Conservation (phyloP, 306 rosid species). For the Gynostemma pentaphyllum region DNA sequence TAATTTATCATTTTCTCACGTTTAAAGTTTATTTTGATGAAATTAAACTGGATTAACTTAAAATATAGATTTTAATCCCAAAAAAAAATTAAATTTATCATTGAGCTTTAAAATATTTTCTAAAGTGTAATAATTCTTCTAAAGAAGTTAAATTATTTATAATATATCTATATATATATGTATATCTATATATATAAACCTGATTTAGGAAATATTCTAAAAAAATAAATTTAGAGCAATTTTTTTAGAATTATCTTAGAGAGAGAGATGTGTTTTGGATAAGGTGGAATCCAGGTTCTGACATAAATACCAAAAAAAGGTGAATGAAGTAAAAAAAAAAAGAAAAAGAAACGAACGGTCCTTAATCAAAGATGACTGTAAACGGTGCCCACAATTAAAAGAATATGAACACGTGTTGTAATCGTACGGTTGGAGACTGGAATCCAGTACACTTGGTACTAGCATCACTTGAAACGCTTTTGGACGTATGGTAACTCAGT, state of each 20-base stretch:
- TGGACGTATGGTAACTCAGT: conserved; percentile 1
- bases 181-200: too few relatives aligned
- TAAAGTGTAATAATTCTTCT: too few relatives aligned
- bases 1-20: too few relatives aligned
- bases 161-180: too few relatives aligned
- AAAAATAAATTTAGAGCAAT: too few relatives aligned
- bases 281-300: conserved; percentile 6
- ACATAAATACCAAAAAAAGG: background rate
- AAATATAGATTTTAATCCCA: too few relatives aligned
- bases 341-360: background rate
- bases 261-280: background rate
- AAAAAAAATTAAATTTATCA: too few relatives aligned
- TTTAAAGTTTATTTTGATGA: too few relatives aligned
- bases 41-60: too few relatives aligned
- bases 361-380: background rate
- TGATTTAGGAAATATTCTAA: too few relatives aligned
- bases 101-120: too few relatives aligned
- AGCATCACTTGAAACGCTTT: background rate
- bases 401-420: conserved; percentile 8
- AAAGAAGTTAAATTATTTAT: too few relatives aligned
- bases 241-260: background rate
- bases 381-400: background rate
- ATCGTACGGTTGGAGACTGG: conserved; percentile 7
- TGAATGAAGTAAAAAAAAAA: background rate
- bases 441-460: conserved; percentile 15